A percentile compares a stretch with the other conserved stretches of the same genome.
Conservation (phyloP, 2,329 filamentous ascomycete genomes). For the Cytospora paraplurivora region DNA sequence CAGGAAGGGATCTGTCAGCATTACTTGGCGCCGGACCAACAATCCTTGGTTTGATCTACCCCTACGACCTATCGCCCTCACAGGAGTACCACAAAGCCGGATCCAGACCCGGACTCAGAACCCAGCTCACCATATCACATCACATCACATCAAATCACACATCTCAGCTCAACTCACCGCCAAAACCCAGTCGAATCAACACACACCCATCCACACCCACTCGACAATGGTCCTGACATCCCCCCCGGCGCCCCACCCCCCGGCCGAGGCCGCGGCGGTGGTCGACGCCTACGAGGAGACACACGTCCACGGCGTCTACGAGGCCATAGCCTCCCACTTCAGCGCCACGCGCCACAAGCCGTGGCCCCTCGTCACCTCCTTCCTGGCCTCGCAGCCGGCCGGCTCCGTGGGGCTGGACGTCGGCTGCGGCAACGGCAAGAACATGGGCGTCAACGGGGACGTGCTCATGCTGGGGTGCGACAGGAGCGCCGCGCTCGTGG, state of each 20-base stretch:
- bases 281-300: slow-evolving; percentile 73
- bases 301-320: slow-evolving; percentile 92
- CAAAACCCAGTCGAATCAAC: no score
- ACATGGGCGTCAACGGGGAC: slow-evolving; percentile 75
- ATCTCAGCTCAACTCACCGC: no score
- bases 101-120: no score
- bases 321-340: slow-evolving; percentile 82
- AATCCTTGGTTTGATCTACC: no score
- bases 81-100: no score
- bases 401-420: slow-evolving; percentile 86
- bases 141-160: no score
- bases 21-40: no score
- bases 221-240: slow-evolving; percentile 13
- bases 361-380: slow-evolving; percentile 87
- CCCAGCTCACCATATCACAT: no score
- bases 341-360: slow-evolving; percentile 79
- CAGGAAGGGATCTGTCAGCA: no score
- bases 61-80: no score
- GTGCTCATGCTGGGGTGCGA: slow-evolving; percentile 85
- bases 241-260: slow-evolving; percentile 31
- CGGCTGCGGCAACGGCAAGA: slow-evolving; percentile 97
- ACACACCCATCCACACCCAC: background rate
- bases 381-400: slow-evolving; percentile 65
- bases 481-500: slow-evolving; percentile 64
- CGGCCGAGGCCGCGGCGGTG: slow-evolving; percentile 30